Evolutionary conservation across 345 rosid genomes (phyloP).

Genomic region (Carallia pectinifolia): DNA sequence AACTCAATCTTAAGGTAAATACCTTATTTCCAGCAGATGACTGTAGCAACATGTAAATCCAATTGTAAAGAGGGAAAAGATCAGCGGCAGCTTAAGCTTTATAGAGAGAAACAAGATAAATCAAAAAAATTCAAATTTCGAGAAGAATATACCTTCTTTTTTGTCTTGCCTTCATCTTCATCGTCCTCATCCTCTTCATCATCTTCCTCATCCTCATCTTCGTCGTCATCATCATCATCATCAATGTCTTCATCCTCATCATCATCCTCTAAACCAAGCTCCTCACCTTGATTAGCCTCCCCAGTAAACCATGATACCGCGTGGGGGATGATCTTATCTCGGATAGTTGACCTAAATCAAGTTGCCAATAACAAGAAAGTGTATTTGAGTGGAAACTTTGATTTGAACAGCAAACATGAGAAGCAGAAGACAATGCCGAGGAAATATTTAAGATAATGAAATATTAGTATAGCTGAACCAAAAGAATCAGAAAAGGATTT

Average conservation of each 20-base stretch:
- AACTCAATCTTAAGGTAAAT: background rate
- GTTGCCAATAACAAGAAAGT: background rate
- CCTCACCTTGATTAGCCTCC: slow-evolving; percentile 81
- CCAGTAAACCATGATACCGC: slow-evolving; percentile 99
- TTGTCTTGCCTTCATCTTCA: slow-evolving; percentile 43
- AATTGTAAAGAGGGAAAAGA: background rate
- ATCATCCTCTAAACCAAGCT: slow-evolving; percentile 44
- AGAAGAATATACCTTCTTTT: slow-evolving; percentile 43
- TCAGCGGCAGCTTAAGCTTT: slow-evolving; percentile 9
- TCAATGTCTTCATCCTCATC: slow-evolving; percentile 22
- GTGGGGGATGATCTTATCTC: slow-evolving; percentile 84
- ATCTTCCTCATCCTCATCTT: slow-evolving; percentile 45
- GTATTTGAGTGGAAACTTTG: background rate
- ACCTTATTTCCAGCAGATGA: slow-evolving; percentile 61
- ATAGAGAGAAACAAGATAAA: background rate
- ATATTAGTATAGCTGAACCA: background rate
- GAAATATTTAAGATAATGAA: background rate
- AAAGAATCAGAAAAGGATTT: slow-evolving; percentile 5
- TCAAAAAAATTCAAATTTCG: background rate
- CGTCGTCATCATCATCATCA: slow-evolving; percentile 24
- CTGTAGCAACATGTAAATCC: slow-evolving; percentile 36
- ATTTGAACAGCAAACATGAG: background rate
- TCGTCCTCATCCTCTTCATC: slow-evolving; percentile 59
- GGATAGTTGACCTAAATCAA: slow-evolving; percentile 66
- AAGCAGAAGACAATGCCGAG: background rate